Base-by-base conservation (phyloP, 1,284 basidiomycete genomes). In the Sporisorium reilianum region DNA sequence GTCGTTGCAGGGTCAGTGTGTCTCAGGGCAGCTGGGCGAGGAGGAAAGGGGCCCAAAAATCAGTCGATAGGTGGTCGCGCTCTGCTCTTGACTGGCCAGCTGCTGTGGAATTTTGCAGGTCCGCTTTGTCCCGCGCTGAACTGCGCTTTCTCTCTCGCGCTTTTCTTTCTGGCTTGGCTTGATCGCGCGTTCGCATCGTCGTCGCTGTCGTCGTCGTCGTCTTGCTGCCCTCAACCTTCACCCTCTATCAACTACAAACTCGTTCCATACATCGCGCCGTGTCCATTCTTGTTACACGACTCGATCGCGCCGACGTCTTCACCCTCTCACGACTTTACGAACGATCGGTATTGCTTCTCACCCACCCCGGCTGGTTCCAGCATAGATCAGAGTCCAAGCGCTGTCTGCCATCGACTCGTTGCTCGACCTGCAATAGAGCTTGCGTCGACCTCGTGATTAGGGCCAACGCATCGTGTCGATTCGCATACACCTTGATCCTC, bases 201-300 rank as follows among this genome's bases (percentile, higher is more conserved):
- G 18, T 32, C n/a, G 26, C 26, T 16, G 28, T 30, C 32, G 20
- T 40, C 10, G 50, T 28, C 25, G 36, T 26, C 20, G 22, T 23
- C 7, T 1, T 18, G 8, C 8, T 38, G 12, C 14, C 7, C 14
- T 23, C 48, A 16, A 28, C 49, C 20, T 22, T 36, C 22, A 20
- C 25, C n/a, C 23, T 25, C 36, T 18, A 40, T 30, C 25, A 4
- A 12, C 26, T 26, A 46, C 25, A 16, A 28, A 16, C 16, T 20
- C 18, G n/a, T 30, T 30, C 16, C 36, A 38, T 38, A 28, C 45
- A 12, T 10, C 16, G 32, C 34, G n/a, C 34, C 34, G 32, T 51
- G 50, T 51, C 34, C 50, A 51, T 23, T 23, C 50, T 48, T 48
- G 28, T 30, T 48, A 51, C 50, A 51, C 34, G 32, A 36, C 49